Base-by-base conservation (phyloP, 2,329 filamentous ascomycete species). In the Calonectria pseudoturangicola region DNA sequence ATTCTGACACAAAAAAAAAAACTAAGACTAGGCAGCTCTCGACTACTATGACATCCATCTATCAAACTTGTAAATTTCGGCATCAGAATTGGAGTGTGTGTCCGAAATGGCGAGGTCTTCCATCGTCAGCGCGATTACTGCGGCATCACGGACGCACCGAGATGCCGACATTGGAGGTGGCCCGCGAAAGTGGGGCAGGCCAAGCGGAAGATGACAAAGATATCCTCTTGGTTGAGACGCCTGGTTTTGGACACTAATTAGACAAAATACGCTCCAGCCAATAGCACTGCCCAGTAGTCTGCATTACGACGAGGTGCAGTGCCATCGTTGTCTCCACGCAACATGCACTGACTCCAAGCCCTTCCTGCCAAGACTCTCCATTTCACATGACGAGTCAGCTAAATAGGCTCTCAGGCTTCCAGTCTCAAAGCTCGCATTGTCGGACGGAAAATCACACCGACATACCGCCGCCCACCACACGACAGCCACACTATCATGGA, bases 141-240 rank as follows among this genome's bases (percentile, higher is more conserved):
- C 45, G n/a, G 45, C 45, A 48, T 25, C 21, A 25, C 45, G 45
- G 45, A 48, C 45, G 45, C 45, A 48, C 45, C 45, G 45, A 48
- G 45, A 21, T 48, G 45, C 45, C 45, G 45, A 48, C 13, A 12
- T 25, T n/a, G 25, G 45, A n/a, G 9, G 21, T 25, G 45, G 4
- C 9, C 8, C 8, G 45, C n/a, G 33, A 3, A 6, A 13, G 45
- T 48, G 45, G 45, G 45, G n/a, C 45, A 12, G 45, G 45, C n/a
- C 8, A 47, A 8, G 18, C 30, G 30, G 9, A 9, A 33, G 10
- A 36, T 36, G 33, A 13, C 10, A n/a, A 25, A 9, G 4, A 25
- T 2, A 9, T 5, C 7, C 9, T 25, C 25, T 16, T 13, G 6
- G 9, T 25, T 25, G 9, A 13, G 45, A 48, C 5, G 7, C 33